Conservation (phyloP, 371 early-diverging fungal species). For the Ecytonucleospora hepatopenaei region DNA sequence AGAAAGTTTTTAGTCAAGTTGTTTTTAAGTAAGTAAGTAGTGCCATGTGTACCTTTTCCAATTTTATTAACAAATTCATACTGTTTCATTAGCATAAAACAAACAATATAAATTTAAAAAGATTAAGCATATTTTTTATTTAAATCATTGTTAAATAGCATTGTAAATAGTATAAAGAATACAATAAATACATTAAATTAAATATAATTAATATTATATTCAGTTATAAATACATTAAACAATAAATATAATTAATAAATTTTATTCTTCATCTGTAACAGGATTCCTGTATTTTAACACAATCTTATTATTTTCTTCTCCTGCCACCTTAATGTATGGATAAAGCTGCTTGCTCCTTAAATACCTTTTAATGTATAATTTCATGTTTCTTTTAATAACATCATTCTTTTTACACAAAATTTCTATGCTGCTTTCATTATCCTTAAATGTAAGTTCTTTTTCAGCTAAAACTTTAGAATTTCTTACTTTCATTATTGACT, state of each 20-base stretch:
- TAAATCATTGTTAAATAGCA: too few relatives aligned
- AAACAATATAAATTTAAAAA: not conserved
- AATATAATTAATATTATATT: not conserved
- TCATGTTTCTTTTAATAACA: conserved; percentile 37
- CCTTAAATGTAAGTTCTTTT: conserved; percentile 25
- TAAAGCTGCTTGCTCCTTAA: conserved; percentile 24
- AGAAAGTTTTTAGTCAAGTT: conserved; percentile 11
- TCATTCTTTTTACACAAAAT: conserved; percentile 18
- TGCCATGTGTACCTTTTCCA: conserved; percentile 52
- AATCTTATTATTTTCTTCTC: conserved; percentile 26
- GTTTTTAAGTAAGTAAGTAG: conserved; percentile 39
- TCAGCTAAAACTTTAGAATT: conserved; percentile 10
- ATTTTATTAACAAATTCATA: conserved; percentile 49
- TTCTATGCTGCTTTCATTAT: conserved; percentile 14
- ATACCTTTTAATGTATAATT: conserved; percentile 37
- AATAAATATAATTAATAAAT: conserved; percentile 17
- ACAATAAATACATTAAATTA: not conserved
- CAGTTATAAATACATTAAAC: not conserved
- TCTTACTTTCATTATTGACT: conserved; percentile 37
- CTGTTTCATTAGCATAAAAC: conserved; percentile 37
- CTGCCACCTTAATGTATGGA: conserved; percentile 35
- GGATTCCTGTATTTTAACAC: conserved; percentile 29
- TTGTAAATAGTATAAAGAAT: not conserved
- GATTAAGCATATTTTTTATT: too few relatives aligned
- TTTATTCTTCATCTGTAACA: conserved; percentile 15